Base-by-base conservation (phyloP, 306 rosid species). In the Casuarina cunninghamiana region DNA sequence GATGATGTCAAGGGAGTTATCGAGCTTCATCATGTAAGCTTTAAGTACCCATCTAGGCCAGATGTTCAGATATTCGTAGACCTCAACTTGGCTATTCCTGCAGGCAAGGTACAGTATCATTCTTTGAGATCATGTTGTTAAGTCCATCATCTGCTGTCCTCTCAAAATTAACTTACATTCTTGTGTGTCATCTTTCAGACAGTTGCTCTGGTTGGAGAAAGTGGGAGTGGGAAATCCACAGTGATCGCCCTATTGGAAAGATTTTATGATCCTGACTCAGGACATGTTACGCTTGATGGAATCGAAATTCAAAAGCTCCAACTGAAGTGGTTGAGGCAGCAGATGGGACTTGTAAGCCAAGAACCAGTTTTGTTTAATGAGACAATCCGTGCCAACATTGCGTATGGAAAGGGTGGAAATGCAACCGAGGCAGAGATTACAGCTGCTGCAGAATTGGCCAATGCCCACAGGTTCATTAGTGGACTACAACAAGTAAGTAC, bases 181-280 rank as follows among this genome's bases (percentile, higher is more conserved):
- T 67, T 81, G 15, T 49, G 69, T 57, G 13, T 68, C 5, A 65
- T 70, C 39, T 50, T 71, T 45, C 87, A 93, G 98, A 91, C 93
- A 0, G 89, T 91, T 37, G 98, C 97, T 42, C 87, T 93, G 62
- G 98, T 93, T 42, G 98, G 98, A 75, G 97, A 93, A 86, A 93
- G 98, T 82, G 98, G 98, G 55, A 93, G 98, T 53, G 97, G 98
- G 5, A 93, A 93, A 86, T 93, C 98, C 17, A 91, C 98, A 1
- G 91, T 91, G 75, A 80, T 93, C n/a, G 87, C 97, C 11, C 76
- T 93, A 82, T 72, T 93, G 73, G 92, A 93, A 39, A 88, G 98
- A 85, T 93, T 93, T 77, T 93, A 91, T 81, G 88, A 93, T 78
- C 97, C 97, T 2, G 96, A 91, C 75, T 90, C 93, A 46, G 97